Evolutionary conservation across 1,139 yeast species (phyloP).

Genomic region (Candida neerlandica): DNA sequence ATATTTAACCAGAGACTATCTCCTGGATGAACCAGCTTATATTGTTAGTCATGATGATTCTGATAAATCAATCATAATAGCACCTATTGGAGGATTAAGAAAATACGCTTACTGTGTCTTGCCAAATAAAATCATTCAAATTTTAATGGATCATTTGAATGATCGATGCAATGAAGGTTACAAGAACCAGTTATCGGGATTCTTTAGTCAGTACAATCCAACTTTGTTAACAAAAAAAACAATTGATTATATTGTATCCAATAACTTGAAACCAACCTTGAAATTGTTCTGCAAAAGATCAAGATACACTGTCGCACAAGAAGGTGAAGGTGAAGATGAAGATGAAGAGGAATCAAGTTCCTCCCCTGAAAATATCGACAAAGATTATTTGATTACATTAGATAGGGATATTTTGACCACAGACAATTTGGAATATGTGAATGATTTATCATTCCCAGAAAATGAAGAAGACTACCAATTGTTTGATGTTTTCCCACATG

Average conservation of each 20-base stretch:
- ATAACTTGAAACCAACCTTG: slow-evolving; percentile 49
- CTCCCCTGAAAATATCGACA: slow-evolving; percentile 20
- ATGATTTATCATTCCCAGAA: slow-evolving; percentile 18
- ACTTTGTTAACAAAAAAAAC: slow-evolving; percentile 51
- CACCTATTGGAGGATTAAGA: slow-evolving; percentile 46
- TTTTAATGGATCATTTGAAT: slow-evolving; percentile 30
- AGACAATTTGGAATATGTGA: slow-evolving; percentile 21
- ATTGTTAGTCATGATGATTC: slow-evolving; percentile 33
- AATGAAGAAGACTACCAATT: slow-evolving; percentile 10
- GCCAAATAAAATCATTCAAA: slow-evolving; percentile 36
- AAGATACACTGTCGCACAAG: slow-evolving; percentile 44
- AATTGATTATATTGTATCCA: slow-evolving; percentile 53
- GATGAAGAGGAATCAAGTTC: slow-evolving; percentile 12
- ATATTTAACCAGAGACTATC: slow-evolving; percentile 24
- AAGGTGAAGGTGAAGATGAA: slow-evolving; percentile 18
- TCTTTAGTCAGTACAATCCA: slow-evolving; percentile 25
- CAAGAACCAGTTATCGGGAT: slow-evolving; percentile 24
- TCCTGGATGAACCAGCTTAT: slow-evolving; percentile 34
- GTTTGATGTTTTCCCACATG: slow-evolving; percentile 42
- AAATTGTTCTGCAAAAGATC: slow-evolving; percentile 50
- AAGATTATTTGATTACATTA: slow-evolving; percentile 39
- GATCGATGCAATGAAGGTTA: slow-evolving; percentile 24
- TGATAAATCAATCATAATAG: slow-evolving; percentile 32
- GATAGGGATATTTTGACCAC: slow-evolving; percentile 43
- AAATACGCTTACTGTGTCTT: slow-evolving; percentile 43